Base-by-base conservation (phyloP, 768 basidiomycete genomes). In the Boletus huronensis region DNA sequence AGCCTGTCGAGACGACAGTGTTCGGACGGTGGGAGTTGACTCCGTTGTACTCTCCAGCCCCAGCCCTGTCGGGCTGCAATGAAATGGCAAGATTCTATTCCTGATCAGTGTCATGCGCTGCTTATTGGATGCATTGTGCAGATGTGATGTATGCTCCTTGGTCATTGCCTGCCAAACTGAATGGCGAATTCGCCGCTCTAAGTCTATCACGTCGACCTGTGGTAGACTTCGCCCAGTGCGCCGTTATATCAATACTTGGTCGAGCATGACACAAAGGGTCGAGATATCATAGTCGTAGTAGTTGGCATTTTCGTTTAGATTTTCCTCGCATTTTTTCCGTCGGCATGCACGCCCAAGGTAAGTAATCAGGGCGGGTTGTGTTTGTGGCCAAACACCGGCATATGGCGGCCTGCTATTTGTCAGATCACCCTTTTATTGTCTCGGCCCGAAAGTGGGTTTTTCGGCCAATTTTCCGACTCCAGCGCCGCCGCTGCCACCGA, bases 381-480 rank as follows among this genome's bases (percentile, higher is more conserved):
- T 68, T 68, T 70, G 57, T 59, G 55, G 42, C 66, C 66, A 70
- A 68, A 70, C 58, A 68, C 60, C 68, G 66, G 65, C 60, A 69
- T 60, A 65, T 54, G 64, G 60, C 63, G 67, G 58, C 57, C 32
- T 52, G 28, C 25, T 62, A 63, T 64, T 64, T 64, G 64, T 71
- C 68, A 69, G 51, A 57, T 63, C 51, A 59, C 55, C 48, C 59
- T 63, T 70, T 64, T 68, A 75, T 61, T 63, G 42, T 79, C 66
- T 76, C 79, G 78, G 80, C 73, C 79, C 80, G 80, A 80, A 77
- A 77, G 65, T 61, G 64, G 65, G 74, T 77, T 81, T 81, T 81
- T 81, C 80, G 79, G 81, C 75, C 79, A 82, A 79, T 79, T 79
- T 80, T 79, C 76, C 71, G 71, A 79, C 79, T 73, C 77, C 74